phyloP scores from a whole-genome alignment of 2,329 filamentous ascomycete species.

The Botryotinia narcissicola region DNA sequence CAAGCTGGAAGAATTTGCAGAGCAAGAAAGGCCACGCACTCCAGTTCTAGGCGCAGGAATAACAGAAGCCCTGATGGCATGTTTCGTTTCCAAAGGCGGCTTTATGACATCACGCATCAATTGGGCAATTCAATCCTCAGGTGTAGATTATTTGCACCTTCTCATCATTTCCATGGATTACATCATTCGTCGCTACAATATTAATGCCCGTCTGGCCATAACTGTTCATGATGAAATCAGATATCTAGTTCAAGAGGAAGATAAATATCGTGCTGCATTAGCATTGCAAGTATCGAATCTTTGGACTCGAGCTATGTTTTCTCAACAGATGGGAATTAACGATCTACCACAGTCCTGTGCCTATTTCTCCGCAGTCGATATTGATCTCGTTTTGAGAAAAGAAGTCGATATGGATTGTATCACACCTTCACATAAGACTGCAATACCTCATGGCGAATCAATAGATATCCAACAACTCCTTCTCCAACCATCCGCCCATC shows the following conservation, averaged over 20 bases:
- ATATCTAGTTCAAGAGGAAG: conserved; percentile 80
- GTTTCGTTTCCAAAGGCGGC: conserved; percentile 81
- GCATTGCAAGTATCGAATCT: conserved; percentile 91
- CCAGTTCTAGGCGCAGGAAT: conserved; percentile 93
- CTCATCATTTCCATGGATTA: conserved; percentile 95
- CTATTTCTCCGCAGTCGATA: conserved; percentile 93
- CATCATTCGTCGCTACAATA: conserved; percentile 77
- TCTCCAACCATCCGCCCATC: conserved; percentile 61
- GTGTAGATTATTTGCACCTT: conserved; percentile 94
- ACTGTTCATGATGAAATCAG: conserved; percentile 98
- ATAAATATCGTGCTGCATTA: conserved; percentile 87
- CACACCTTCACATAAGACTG: conserved; percentile 77
- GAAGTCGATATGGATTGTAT: conserved; percentile 98
- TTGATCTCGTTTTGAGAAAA: conserved; percentile 93
- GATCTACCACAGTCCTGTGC: conserved; percentile 93
- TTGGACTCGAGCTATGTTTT: conserved; percentile 97
- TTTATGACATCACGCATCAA: conserved; percentile 98
- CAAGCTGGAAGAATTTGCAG: conserved; percentile 94
- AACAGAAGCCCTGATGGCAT: conserved; percentile 87
- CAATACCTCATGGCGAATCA: conserved; percentile 82
- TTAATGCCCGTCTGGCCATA: conserved; percentile 81
- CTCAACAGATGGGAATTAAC: conserved; percentile 92
- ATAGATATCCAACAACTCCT: conserved; percentile 80
- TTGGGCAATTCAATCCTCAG: conserved; percentile 97
- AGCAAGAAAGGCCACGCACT: conserved; percentile 86